These are phyloP conservation scores for Scheffersomyces amazonensis DNA, from an alignment of 805 yeast genomes.

Conservation along the genomic window DNA sequence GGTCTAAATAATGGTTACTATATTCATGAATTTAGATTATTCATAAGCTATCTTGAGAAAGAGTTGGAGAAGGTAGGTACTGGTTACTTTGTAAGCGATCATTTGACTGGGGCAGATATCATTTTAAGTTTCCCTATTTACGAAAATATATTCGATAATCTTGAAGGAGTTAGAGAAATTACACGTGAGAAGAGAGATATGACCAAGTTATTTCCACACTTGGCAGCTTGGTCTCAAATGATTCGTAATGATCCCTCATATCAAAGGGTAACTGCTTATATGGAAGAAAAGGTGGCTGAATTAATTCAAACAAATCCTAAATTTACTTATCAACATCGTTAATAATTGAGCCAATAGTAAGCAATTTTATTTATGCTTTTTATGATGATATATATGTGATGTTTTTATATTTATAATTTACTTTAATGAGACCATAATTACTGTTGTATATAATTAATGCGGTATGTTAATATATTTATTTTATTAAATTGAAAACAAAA, in stretches of 20 bases:
- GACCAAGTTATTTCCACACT: constrained; percentile 28
- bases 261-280: constrained; percentile 24
- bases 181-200: constrained; percentile 32
- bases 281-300: constrained; percentile 27
- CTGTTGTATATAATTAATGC: no score
- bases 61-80: constrained; percentile 21
- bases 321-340: constrained; percentile 3
- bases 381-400: no score
- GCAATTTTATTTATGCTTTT: no score
- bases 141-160: constrained; percentile 36
- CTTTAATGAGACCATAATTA: no score
- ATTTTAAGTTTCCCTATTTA: constrained; percentile 35
- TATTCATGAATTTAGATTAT: constrained; percentile 40
- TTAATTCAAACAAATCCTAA: constrained; percentile 7
- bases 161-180: constrained; percentile 29
- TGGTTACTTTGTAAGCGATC: constrained; percentile 36
- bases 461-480: no score
- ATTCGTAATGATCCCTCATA: constrained; percentile 31
- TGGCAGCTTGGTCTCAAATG: constrained; percentile 36
- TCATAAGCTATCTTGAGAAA: constrained; percentile 28
- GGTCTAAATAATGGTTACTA: constrained; percentile 50
- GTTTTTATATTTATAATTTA: no score
- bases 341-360: no score
- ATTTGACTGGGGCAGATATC: constrained; percentile 37
- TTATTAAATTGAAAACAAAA: no score